These are phyloP conservation scores for Coccomyxa subellipsoidea DNA, from an alignment of 163 green algal species.

Conservation along the genomic window DNA sequence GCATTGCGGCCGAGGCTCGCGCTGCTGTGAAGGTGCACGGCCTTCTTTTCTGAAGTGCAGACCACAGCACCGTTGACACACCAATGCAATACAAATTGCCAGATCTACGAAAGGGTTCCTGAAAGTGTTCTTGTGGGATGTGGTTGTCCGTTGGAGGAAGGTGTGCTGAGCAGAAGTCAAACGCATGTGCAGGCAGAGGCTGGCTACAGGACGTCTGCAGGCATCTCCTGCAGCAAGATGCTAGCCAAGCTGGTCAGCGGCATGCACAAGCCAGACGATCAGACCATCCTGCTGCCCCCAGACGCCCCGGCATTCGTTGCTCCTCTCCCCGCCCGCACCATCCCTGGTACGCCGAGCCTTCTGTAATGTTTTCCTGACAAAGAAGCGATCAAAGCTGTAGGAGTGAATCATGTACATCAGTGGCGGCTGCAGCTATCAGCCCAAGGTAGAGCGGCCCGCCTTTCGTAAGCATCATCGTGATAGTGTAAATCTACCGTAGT, in stretches of 20 bases:
- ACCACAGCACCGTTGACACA: too few relatives aligned
- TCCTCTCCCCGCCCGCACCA: conserved; percentile 57
- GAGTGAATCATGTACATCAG: too few relatives aligned
- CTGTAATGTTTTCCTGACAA: background rate
- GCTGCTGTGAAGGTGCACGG: conserved; percentile 28
- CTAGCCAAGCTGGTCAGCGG: conserved; percentile 76
- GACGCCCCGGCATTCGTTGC: conserved; percentile 60
- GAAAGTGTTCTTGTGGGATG: too few relatives aligned
- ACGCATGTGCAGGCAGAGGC: conserved; percentile 39
- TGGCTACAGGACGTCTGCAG: conserved; percentile 62
- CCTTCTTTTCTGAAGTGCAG: too few relatives aligned
- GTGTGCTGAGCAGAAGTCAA: too few relatives aligned
- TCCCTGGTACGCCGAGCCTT: conserved; percentile 40
- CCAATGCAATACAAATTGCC: too few relatives aligned
- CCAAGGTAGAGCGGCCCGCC: too few relatives aligned
- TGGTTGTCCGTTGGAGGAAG: too few relatives aligned
- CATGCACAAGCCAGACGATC: conserved; percentile 86
- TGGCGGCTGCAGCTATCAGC: too few relatives aligned
- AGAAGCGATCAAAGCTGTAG: background rate
- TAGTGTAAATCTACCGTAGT: background rate
- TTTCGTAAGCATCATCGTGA: too few relatives aligned
- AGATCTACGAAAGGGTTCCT: too few relatives aligned
- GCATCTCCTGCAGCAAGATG: conserved; percentile 72
- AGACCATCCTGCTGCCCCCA: conserved; percentile 64
- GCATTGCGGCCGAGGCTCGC: conserved; percentile 58